A percentile compares a stretch with the other conserved stretches of the same genome.
Evolutionary conservation across 306 rosid genomes (phyloP).

Genomic region (Elaeagnus macrophylla): DNA sequence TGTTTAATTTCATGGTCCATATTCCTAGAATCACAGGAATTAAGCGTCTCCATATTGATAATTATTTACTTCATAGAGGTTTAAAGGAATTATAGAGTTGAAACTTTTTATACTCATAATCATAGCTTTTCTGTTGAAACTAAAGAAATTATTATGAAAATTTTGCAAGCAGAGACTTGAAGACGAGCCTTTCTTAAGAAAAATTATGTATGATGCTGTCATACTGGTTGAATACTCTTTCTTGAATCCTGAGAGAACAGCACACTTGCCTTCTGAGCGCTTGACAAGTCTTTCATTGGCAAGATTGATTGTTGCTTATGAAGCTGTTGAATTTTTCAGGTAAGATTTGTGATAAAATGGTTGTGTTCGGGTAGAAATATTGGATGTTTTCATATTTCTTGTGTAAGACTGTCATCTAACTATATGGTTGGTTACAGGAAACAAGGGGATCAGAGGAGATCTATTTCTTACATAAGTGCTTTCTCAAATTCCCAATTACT

Average conservation of each 20-base stretch:
- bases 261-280: slow-evolving; percentile 20
- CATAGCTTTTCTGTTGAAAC: background rate
- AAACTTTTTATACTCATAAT: background rate
- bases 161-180: slow-evolving; percentile 51
- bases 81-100: background rate
- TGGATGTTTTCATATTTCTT: background rate
- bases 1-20: background rate
- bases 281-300: slow-evolving; percentile 34
- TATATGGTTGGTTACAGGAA: slow-evolving; percentile 28
- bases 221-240: slow-evolving; percentile 69
- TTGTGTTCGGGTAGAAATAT: background rate
- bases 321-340: slow-evolving; percentile 58
- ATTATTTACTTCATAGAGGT: slow-evolving; percentile 1
- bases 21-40: background rate
- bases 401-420: background rate
- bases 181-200: slow-evolving; percentile 48
- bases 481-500: slow-evolving; percentile 48
- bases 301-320: slow-evolving; percentile 54
- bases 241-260: slow-evolving; percentile 28
- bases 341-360: slow-evolving; percentile 24
- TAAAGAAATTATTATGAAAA: background rate
- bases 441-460: slow-evolving; percentile 61
- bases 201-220: slow-evolving; percentile 56
- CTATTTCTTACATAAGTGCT: slow-evolving; percentile 42
- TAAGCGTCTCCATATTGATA: background rate